phyloP scores from a whole-genome alignment of 768 basidiomycete species.

The Lentinula raphanica region DNA sequence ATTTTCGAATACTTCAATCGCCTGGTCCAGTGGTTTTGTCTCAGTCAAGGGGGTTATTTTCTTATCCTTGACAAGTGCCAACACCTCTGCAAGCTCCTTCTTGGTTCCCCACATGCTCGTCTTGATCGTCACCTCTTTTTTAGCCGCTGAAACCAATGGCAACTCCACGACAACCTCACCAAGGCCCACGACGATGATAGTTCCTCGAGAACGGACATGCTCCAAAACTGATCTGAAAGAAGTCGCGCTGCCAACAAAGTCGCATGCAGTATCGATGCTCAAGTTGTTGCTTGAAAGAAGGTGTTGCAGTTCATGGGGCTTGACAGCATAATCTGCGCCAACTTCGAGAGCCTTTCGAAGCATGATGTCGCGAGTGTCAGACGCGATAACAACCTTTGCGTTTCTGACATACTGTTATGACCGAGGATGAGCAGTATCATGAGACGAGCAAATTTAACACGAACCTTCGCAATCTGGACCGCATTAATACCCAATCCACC shows the following conservation, averaged over 20 bases:
- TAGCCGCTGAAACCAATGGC: not conserved
- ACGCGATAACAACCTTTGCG: not conserved
- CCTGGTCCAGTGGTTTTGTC: not conserved
- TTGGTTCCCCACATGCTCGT: not conserved
- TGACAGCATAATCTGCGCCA: constrained; percentile 1
- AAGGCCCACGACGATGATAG: not conserved
- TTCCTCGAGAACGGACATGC: not conserved
- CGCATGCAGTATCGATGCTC: not conserved
- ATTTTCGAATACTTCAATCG: not conserved
- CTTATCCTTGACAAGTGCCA: not conserved
- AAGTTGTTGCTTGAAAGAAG: not conserved
- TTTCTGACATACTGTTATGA: not conserved
- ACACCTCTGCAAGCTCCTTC: not conserved
- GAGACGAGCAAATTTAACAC: not conserved
- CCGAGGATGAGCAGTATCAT: not conserved
- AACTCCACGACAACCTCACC: not conserved
- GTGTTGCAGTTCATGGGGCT: not conserved
- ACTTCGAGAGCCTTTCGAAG: not conserved
- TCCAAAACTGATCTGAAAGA: not conserved
- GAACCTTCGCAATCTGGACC: constrained; percentile 4
- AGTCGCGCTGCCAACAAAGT: not conserved
- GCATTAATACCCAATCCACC: constrained; percentile 3
- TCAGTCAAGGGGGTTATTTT: not conserved
- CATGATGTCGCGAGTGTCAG: not conserved
- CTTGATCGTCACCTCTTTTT: constrained; percentile 1